phyloP scores from a whole-genome alignment of 176 grass and related monocot genomes.

The Lolium perenne region DNA sequence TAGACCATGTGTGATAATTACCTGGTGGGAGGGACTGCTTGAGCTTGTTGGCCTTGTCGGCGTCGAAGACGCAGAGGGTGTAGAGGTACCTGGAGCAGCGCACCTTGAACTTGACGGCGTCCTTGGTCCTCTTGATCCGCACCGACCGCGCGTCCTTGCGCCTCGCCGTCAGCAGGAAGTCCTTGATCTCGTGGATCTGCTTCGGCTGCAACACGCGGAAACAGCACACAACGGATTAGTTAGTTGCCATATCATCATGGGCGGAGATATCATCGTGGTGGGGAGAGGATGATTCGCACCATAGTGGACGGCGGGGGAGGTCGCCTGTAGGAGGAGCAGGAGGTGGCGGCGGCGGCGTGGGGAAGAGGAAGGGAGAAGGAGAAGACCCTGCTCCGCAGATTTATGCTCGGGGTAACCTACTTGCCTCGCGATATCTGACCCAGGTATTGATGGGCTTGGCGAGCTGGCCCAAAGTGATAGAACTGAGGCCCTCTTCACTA shows the following conservation, averaged over 20 bases:
- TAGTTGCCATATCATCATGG: neutral
- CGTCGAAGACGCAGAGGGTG: slow-evolving; percentile 83
- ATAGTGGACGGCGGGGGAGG: slow-evolving; percentile 11
- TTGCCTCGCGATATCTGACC: neutral
- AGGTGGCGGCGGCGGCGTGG: neutral
- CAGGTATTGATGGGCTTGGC: neutral
- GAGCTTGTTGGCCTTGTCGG: slow-evolving; percentile 87
- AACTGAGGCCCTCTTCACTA: too few species aligned
- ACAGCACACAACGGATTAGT: neutral
- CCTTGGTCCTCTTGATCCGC: slow-evolving; percentile 80
- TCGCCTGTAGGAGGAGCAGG: neutral
- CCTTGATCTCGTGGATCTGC: slow-evolving; percentile 94
- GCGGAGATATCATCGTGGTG: neutral
- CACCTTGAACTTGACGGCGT: slow-evolving; percentile 89
- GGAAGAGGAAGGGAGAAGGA: neutral
- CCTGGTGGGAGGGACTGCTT: slow-evolving; percentile 88
- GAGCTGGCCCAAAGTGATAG: too few species aligned
- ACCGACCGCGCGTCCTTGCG: slow-evolving; percentile 81
- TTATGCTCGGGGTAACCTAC: neutral
- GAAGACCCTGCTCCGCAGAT: neutral
- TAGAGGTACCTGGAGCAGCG: slow-evolving; percentile 86
- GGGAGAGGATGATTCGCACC: neutral
- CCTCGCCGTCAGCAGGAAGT: slow-evolving; percentile 82
- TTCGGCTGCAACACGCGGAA: slow-evolving; percentile 47
- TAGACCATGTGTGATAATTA: neutral